A percentile compares a stretch with the other conserved stretches of the same genome.
Evolutionary conservation across 257 asterid species (phyloP).

Genomic region (Thymus mandschuricus): DNA sequence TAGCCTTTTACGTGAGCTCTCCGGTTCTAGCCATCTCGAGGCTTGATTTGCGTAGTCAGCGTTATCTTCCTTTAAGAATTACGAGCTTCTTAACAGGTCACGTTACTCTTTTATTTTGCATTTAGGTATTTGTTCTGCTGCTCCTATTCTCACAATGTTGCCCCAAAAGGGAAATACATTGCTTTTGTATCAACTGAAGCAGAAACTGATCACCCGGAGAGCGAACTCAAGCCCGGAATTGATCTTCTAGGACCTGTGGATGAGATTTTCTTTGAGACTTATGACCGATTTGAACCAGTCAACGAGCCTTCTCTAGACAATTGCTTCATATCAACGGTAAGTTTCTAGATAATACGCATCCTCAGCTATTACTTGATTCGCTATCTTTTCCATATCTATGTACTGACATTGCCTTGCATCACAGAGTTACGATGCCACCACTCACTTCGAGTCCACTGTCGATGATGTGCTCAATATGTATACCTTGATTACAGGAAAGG

Average conservation of each 20-base stretch:
- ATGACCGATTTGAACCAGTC: constrained; percentile 86
- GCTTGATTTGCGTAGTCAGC: constrained; percentile 8
- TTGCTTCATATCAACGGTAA: constrained; percentile 88
- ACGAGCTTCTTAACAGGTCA: constrained; percentile 19
- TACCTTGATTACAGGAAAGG: constrained; percentile 70
- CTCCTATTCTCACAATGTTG: constrained; percentile 97
- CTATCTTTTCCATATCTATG: constrained; percentile 12
- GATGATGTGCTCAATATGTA: constrained; percentile 68
- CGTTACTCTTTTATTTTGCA: not conserved
- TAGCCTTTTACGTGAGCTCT: not conserved
- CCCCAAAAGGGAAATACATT: constrained; percentile 93
- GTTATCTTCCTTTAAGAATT: not conserved
- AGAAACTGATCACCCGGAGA: constrained; percentile 88
- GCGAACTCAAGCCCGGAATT: constrained; percentile 83
- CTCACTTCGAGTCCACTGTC: constrained; percentile 73
- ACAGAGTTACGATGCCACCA: constrained; percentile 72
- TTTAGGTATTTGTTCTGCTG: constrained; percentile 93
- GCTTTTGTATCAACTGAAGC: constrained; percentile 97
- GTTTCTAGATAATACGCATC: constrained; percentile 38
- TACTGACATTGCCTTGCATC: constrained; percentile 30
- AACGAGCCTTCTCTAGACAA: constrained; percentile 85
- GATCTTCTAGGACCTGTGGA: constrained; percentile 97
- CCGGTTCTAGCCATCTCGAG: not conserved
- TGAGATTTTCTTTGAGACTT: constrained; percentile 88
- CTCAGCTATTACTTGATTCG: constrained; percentile 15